A percentile compares a stretch with the other conserved stretches of the same genome.
Conservation (phyloP, 306 rosid genomes). For the Dryas drummondii region DNA sequence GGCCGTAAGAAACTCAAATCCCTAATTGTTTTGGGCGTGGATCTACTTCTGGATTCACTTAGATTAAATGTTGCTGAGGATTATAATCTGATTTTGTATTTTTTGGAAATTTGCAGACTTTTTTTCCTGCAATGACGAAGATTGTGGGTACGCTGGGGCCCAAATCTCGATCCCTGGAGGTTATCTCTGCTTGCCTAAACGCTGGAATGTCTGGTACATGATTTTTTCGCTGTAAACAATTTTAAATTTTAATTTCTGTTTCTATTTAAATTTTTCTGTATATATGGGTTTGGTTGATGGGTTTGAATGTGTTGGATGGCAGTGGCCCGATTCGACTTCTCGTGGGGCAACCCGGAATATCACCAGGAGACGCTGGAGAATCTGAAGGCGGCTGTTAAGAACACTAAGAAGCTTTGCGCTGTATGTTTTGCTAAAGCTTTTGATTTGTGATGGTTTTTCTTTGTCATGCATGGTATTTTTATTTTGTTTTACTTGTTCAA, state of each 20-base stretch:
- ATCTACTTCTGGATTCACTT: too few relatives aligned
- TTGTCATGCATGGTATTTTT: conserved; percentile 12
- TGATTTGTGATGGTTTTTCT: background rate
- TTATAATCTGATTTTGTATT: too few relatives aligned
- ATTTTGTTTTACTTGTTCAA: background rate
- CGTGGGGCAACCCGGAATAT: conserved; percentile 73
- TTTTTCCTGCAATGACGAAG: conserved; percentile 93
- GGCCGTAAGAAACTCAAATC: conserved; percentile 43
- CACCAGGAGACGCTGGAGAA: conserved; percentile 94
- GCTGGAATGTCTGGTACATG: conserved; percentile 96
- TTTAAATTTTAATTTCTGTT: background rate
- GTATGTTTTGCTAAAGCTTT: conserved; percentile 45
- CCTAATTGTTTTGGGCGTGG: conserved; percentile 2
- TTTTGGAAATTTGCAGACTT: conserved; percentile 44
- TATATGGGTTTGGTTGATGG: background rate
- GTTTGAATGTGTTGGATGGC: conserved; percentile 30
- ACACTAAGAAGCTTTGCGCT: conserved; percentile 92
- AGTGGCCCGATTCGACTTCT: conserved; percentile 97
- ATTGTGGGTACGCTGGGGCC: conserved; percentile 98
- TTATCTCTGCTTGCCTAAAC: conserved; percentile 72
- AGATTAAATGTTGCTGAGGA: too few relatives aligned
- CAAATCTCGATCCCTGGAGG: conserved; percentile 74
- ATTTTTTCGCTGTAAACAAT: background rate
- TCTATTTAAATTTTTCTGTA: background rate
- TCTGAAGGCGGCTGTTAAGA: conserved; percentile 78